Evolutionary conservation across 768 basidiomycete genomes (phyloP).

Genomic region (Gloeostereum incarnatum): DNA sequence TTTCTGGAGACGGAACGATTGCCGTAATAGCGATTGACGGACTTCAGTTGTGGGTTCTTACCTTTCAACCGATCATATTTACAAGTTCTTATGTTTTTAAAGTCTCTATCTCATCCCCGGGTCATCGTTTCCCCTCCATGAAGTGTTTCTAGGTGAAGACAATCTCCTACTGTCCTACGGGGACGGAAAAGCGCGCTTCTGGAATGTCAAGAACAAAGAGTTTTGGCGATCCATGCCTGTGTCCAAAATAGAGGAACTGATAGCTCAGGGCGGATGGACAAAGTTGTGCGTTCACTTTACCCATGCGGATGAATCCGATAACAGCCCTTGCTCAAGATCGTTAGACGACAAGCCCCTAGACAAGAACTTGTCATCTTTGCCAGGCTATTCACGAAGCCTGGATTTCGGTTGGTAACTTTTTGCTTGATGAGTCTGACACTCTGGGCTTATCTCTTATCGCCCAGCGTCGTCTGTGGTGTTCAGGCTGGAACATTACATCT

Average conservation of each 20-base stretch:
- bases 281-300: conserved; percentile 53
- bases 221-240: conserved; percentile 75
- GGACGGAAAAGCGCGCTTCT: conserved; percentile 71
- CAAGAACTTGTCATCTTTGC: conserved; percentile 16
- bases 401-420: conserved; percentile 14
- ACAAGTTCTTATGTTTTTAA: not conserved
- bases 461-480: conserved; percentile 41
- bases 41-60: conserved; percentile 61
- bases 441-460: not conserved
- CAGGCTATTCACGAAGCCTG: conserved; percentile 9
- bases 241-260: conserved; percentile 70
- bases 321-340: conserved; percentile 10
- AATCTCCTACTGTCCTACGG: conserved; percentile 71
- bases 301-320: too few relatives aligned
- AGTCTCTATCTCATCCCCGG: conserved; percentile 83
- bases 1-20: conserved; percentile 74
- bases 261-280: conserved; percentile 66
- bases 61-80: conserved; percentile 2
- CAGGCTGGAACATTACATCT: conserved; percentile 42
- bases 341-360: conserved; percentile 12
- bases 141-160: conserved; percentile 56
- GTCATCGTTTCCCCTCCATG: conserved; percentile 52
- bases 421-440: too few relatives aligned
- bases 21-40: conserved; percentile 69
- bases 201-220: conserved; percentile 79